Base-by-base conservation (phyloP, 192 early-diverging fungal species). In the Coemansia javaensis region DNA sequence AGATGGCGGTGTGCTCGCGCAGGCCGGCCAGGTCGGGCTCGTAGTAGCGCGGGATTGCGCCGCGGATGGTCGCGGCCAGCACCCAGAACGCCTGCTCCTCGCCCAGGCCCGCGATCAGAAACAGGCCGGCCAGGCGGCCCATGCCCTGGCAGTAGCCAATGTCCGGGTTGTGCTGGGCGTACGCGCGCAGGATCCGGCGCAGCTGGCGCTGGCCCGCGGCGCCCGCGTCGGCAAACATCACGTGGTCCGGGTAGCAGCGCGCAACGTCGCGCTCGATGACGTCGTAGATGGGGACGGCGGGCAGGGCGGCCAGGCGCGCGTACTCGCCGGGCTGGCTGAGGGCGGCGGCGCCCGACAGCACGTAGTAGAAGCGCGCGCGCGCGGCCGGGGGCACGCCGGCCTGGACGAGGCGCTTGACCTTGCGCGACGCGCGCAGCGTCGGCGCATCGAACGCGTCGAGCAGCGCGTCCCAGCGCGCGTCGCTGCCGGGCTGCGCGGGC, bases 91-190 rank as follows among this genome's bases (percentile, higher is more conserved):
- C 77, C 41, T 90, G 88, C 75, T 97, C 90, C 21, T 85, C 77
- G 3, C 80, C 63, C 77, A 91, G 82, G 16, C 70, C 70, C 7
- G 87, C 78, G 79, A 96, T 96, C 40, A 98, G 61, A 67, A 96
- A 84, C 73, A 92, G 82, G 0, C 93, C 93, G 12, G 85, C 94
- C 34, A 98, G 47, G 39, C 91, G 80, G 1, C 91, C 90, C 93
- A 96, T 96, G 9, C 95, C 95, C 60, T 96, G 95, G 57, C 93
- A 95, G 66, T 98, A 98, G 23, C 93, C 95, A 6, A 97, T 66
- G 20, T 70, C 53, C 3, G 79, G 79, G 51, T 97, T 90, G 66
- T 92, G 88, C 17, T 90, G 82, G 1, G 93, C 88, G 52, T 93
- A 98, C 0, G 90, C 89, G 32, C 82, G 80, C 21, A 98, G 69